A percentile compares a stretch with the other conserved stretches of the same genome.
Conservation (phyloP, 116 monocot genomes). For the Trichopus zeylanicus region DNA sequence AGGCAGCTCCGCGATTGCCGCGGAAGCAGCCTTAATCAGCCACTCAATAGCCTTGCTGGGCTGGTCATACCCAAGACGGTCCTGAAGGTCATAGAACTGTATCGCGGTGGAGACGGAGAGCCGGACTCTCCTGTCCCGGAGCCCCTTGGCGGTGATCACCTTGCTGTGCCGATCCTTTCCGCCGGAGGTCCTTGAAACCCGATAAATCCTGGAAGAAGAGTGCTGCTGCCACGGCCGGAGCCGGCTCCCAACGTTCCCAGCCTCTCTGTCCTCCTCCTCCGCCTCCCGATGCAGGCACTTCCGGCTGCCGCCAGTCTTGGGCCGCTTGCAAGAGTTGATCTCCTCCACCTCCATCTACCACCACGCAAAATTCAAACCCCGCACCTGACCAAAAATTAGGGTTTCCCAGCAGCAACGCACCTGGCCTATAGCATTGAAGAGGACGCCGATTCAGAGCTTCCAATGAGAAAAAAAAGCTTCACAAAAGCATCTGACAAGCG, state of each 20-base stretch:
- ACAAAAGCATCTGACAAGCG: background rate
- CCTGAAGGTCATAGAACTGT: constrained; percentile 96
- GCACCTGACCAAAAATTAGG: background rate
- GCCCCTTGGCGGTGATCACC: constrained; percentile 81
- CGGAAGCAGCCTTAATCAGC: constrained; percentile 73
- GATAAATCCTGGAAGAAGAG: constrained; percentile 65
- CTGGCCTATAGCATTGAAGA: constrained; percentile 19
- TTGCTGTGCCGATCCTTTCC: constrained; percentile 99
- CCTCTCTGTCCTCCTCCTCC: constrained; percentile 20
- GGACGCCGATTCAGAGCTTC: background rate
- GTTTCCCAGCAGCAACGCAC: constrained; percentile 3
- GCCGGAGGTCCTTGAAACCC: constrained; percentile 84
- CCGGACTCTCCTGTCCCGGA: constrained; percentile 79
- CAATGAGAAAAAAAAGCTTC: background rate
- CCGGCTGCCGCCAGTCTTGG: constrained; percentile 10
- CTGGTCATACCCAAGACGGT: constrained; percentile 90
- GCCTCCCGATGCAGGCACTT: constrained; percentile 7
- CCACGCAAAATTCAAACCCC: constrained; percentile 12
- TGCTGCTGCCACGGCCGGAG: constrained; percentile 21
- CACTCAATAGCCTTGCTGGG: constrained; percentile 98
- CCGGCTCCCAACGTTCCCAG: background rate
- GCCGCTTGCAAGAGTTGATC: constrained; percentile 25
- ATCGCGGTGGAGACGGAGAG: constrained; percentile 94
- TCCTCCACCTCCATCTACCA: constrained; percentile 37
- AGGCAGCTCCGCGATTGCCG: constrained; percentile 72